Conservation (phyloP, 2,329 filamentous ascomycete species). For the Pseudopyricularia cyperi region DNA sequence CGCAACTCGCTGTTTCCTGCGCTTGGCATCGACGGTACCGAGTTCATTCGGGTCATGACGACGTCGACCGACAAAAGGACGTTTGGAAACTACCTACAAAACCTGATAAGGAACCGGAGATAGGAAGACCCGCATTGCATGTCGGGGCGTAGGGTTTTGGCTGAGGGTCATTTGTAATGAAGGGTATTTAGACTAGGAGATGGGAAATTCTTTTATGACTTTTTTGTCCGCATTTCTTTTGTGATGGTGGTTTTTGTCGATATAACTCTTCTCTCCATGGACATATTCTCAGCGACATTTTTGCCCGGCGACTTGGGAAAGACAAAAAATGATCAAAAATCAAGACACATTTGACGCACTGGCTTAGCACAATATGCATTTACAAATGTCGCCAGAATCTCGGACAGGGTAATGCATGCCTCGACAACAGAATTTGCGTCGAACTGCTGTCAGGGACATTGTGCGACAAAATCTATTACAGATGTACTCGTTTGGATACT, state of each 20-base stretch:
- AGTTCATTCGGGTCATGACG: slow-evolving; percentile 46
- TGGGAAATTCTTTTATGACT: not conserved
- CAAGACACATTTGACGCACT: not conserved
- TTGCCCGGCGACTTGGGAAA: not conserved
- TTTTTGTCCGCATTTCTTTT: not conserved
- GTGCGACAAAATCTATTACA: no score
- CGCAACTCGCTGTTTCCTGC: slow-evolving; percentile 49
- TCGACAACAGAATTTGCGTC: no score
- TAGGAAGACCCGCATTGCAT: not conserved
- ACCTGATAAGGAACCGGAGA: slow-evolving; percentile 31
- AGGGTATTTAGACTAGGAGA: not conserved
- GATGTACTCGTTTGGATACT: no score
- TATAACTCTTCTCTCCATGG: not conserved
- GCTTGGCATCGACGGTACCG: slow-evolving; percentile 49
- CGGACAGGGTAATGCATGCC: no score
- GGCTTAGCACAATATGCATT: no score
- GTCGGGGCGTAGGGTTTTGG: not conserved
- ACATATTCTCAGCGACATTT: not conserved
- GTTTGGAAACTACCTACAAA: slow-evolving; percentile 51
- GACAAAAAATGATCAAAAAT: not conserved
- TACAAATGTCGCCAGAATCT: no score
- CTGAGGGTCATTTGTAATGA: not conserved
- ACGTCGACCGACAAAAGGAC: slow-evolving; percentile 46
- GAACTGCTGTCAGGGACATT: no score
- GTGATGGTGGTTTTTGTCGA: no score